Conservation (phyloP, 2,329 filamentous ascomycete species). For the Epichloe scottii region DNA sequence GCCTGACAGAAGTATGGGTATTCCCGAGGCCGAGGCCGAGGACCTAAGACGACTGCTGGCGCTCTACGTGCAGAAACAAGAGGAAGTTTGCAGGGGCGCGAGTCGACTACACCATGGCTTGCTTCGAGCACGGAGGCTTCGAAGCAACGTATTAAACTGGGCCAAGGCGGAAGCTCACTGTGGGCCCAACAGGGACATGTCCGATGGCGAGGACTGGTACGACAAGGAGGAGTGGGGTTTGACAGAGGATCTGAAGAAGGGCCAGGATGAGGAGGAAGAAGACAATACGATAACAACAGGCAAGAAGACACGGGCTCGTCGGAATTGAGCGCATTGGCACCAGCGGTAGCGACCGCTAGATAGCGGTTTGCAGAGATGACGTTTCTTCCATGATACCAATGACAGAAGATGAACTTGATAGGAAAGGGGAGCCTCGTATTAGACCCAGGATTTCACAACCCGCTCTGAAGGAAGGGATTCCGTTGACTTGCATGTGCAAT, state of each 20-base stretch:
- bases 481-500: too few relatives aligned
- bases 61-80: constrained; percentile 73
- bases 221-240: constrained; percentile 71
- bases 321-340: constrained; percentile 12
- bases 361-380: not conserved
- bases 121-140: constrained; percentile 57
- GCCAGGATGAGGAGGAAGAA: constrained; percentile 72
- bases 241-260: constrained; percentile 64
- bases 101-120: constrained; percentile 58
- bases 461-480: too few relatives aligned
- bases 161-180: constrained; percentile 66
- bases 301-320: constrained; percentile 49
- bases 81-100: constrained; percentile 64
- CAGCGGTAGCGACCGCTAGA: not conserved
- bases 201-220: constrained; percentile 83
- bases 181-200: constrained; percentile 58
- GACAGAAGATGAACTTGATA: not conserved
- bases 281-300: constrained; percentile 48
- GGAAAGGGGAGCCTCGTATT: not conserved
- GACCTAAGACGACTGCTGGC: constrained; percentile 63
- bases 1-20: constrained; percentile 57
- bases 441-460: too few relatives aligned
- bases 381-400: not conserved
- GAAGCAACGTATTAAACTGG: constrained; percentile 61
- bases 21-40: constrained; percentile 63